Base-by-base conservation (phyloP, 1,139 yeast genomes). In the Lodderomyces metapsilosis region DNA sequence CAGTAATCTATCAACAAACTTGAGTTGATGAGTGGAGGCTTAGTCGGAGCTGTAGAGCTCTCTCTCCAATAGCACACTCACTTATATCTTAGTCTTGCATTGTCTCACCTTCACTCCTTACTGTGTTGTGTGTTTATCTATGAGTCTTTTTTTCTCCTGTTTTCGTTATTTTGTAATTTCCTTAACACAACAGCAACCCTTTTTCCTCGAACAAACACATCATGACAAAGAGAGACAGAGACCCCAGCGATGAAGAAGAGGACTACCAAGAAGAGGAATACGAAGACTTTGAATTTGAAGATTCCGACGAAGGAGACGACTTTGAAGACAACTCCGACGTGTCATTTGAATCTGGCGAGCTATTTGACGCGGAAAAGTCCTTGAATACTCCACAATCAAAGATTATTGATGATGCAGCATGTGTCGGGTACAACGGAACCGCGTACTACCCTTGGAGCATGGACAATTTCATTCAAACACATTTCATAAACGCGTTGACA, bases 401-500 rank as follows among this genome's bases (percentile, higher is more conserved):
- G 32, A 18, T 25, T 21, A 28, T 15, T 10, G 46, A 43, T 22
- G 43, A 40, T 13, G 40, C 45, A 15, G 30, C 38, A 2, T 20
- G 30, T 6, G 35, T 43, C 7, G 50, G 54, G 16, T 49, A 52
- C 43, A 50, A 50, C 38, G 48, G 47, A n/a, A 43, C 47, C 5
- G 36, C 33, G 34, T 59, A 59, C 45, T 50, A 50, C 36, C 57
- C 68, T 5, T 66, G 71, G 71, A 54, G 57, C 1, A 32, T 62
- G 9, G 52, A 52, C 9, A 53, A 55, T 20, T 66, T 58, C 39
- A 56, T 66, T 10, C 53, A 57, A 36, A 36, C 42, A 6, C 48
- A 45, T 16, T 58, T 61, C 35, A 33, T 59, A 7, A 50, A 46
- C 20, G 48, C 56, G 38, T 54, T 57, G 32, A 38, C 43, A 25